Evolutionary conservation across 257 asterid species (phyloP), one percentile per base, ranked within the genome.

Genomic region (Buddleja alternifolia): DNA sequence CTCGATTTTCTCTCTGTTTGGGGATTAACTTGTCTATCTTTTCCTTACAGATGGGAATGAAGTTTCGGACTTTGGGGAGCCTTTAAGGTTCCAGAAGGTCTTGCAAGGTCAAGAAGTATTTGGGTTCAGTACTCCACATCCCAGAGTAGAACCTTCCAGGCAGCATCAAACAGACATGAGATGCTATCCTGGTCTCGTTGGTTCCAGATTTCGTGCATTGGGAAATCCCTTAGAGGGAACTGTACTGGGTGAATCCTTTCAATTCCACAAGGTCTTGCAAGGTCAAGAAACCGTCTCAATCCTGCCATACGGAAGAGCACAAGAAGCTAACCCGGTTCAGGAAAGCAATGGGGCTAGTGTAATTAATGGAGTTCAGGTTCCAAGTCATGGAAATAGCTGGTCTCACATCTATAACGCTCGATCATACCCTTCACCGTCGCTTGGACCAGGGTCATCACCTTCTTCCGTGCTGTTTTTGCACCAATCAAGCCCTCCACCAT

Each of bases 51-150:
- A 88, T 75, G 94, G 84, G 64, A 82, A 68, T 65, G 91, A 81
- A 71, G 78, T 82, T 64, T 75, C 89, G 44, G 90, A 88, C 84
- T 82, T 82, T 75, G 96, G 89, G 70, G 95, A 94, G 76, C 79
- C 95, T 40, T 36, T 71, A 65, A 86, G 95, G 89, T 80, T 84
- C 93, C 97, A 89, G 74, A 86, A 90, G 98, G 99, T 94, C 99
- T 94, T 94, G 99, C 99, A 94, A 94, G 99, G 99, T 94, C 99
- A 94, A 94, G 99, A 91, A 94, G 86, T 91, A 44, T 77, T 83
- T 69, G 74, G 86, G 55, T 84, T 82, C 81, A 73, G 82, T 71
- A 73, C 82, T 69, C 82, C 79, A 32, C 75, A 77, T 59, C 69
- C 69, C 10, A 79, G 86, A 59, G 75, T 69, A 55, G 83, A 84